Conservation (phyloP, 192 early-diverging fungal genomes). For the Coemansia brasiliensis region DNA sequence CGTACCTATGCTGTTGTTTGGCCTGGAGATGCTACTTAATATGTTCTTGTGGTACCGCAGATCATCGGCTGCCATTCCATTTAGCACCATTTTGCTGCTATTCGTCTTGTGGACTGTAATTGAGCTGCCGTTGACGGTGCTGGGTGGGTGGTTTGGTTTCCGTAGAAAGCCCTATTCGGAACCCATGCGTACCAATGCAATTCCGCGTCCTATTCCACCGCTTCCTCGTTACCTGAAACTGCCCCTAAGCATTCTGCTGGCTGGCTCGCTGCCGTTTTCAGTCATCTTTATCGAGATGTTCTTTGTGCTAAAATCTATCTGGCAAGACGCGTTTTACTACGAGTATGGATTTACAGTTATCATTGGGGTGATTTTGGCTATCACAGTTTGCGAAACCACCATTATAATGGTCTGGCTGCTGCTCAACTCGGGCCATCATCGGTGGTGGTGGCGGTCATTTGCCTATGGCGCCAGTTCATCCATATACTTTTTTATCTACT, state of each 20-base stretch:
- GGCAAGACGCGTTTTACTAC: conserved; percentile 69
- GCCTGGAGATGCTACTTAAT: conserved; percentile 71
- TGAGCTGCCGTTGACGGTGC: conserved; percentile 73
- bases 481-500: conserved; percentile 80
- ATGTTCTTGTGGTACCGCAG: conserved; percentile 82
- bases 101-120: conserved; percentile 79
- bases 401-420: conserved; percentile 71
- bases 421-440: conserved; percentile 68
- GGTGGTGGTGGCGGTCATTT: conserved; percentile 95
- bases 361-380: conserved; percentile 60
- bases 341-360: conserved; percentile 63
- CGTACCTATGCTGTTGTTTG: conserved; percentile 62
- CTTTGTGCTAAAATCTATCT: conserved; percentile 69
- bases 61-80: conserved; percentile 89
- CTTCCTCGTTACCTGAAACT: conserved; percentile 70
- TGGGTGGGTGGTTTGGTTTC: conserved; percentile 89
- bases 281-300: conserved; percentile 74
- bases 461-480: conserved; percentile 71
- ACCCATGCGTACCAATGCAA: conserved; percentile 87
- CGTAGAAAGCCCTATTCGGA: conserved; percentile 74
- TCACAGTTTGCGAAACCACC: conserved; percentile 65
- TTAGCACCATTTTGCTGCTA: conserved; percentile 80
- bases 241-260: conserved; percentile 60
- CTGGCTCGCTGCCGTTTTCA: conserved; percentile 70
- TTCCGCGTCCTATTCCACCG: conserved; percentile 88